Conservation (phyloP, 2,329 filamentous ascomycete species). For the Dactylellina leptospora region DNA sequence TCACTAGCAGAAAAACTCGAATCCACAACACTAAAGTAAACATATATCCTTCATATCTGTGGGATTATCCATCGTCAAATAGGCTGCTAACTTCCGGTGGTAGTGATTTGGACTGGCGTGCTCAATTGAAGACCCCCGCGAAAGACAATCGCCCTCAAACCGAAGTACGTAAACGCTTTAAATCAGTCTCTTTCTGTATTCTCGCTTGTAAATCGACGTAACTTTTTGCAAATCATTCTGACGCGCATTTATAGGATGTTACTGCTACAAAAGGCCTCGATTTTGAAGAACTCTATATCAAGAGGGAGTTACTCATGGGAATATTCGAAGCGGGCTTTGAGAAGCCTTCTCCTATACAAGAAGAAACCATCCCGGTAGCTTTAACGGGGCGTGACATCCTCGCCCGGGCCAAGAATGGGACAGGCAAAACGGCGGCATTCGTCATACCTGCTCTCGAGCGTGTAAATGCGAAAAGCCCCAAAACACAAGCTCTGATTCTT, state of each 20-base stretch:
- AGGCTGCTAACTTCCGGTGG: constrained; percentile 22
- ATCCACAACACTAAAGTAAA: constrained; percentile 65
- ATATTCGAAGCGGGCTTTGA: constrained; percentile 99
- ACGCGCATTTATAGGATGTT: constrained; percentile 74
- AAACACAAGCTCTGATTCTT: constrained; percentile 94
- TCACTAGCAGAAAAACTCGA: constrained; percentile 67
- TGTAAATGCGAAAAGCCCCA: constrained; percentile 95
- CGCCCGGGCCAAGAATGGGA: constrained; percentile 96
- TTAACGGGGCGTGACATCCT: constrained; percentile 94
- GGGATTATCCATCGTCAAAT: not conserved
- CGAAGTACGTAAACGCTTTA: constrained; percentile 67
- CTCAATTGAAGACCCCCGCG: constrained; percentile 73
- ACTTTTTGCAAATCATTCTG: constrained; percentile 6
- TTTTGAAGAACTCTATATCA: constrained; percentile 96
- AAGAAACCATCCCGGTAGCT: constrained; percentile 97
- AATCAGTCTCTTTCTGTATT: constrained; percentile 10
- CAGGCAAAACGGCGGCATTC: constrained; percentile 97
- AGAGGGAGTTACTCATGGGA: constrained; percentile 95
- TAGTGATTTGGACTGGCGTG: constrained; percentile 75
- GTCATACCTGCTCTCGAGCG: constrained; percentile 94
- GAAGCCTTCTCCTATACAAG: constrained; percentile 98
- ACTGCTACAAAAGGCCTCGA: constrained; percentile 97
- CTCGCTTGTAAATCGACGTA: too few relatives aligned
- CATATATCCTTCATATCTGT: not conserved
- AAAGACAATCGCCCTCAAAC: constrained; percentile 83